Conservation (phyloP, 345 rosid genomes). For the Eucalyptus pauciflora region DNA sequence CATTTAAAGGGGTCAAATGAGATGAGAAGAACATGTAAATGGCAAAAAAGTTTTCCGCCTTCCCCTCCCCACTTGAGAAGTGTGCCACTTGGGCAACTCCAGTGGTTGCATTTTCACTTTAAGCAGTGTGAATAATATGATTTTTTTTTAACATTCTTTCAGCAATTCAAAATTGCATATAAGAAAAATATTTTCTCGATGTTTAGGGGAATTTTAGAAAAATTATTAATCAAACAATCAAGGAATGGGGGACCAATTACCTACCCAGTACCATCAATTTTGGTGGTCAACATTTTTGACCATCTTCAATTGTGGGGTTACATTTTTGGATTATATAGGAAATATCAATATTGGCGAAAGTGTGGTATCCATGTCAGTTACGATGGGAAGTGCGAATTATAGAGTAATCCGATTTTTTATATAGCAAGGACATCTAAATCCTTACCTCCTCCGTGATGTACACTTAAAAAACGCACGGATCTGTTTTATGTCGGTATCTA, state of each 20-base stretch:
- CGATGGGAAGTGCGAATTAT: neutral
- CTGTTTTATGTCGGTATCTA: too few species aligned
- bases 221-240: neutral
- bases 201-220: neutral
- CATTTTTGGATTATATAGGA: neutral
- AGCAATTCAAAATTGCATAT: neutral
- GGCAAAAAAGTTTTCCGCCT: constrained; percentile 49
- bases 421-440: neutral
- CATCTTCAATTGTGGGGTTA: neutral
- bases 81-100: too few species aligned
- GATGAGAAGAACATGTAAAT: constrained; percentile 85
- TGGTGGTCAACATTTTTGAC: neutral
- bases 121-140: neutral
- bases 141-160: neutral
- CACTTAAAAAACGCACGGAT: neutral
- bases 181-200: neutral
- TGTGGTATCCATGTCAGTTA: neutral
- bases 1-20: constrained; percentile 90
- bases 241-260: neutral
- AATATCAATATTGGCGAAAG: neutral
- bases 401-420: neutral
- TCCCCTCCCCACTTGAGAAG: too few species aligned
- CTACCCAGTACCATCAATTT: neutral
- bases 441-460: neutral
- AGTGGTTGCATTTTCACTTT: neutral